Conservation (phyloP, 306 rosid species). For the Quercus parvula region DNA sequence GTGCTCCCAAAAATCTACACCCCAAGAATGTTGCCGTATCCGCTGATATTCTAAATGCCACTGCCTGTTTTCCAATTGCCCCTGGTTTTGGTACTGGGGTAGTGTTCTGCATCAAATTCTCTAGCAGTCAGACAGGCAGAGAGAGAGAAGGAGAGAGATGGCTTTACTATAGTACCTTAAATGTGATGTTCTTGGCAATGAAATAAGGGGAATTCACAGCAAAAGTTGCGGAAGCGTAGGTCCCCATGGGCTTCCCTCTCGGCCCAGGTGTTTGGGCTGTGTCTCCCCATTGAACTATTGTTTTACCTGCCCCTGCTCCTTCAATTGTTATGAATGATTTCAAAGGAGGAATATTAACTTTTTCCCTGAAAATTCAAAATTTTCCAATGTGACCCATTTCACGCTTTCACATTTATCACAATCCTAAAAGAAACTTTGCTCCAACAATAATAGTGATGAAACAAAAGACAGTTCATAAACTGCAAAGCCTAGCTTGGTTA, state of each 20-base stretch:
- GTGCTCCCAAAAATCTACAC: constrained; percentile 87
- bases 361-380: constrained; percentile 55
- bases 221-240: constrained; percentile 85
- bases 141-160: background rate
- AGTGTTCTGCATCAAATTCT: constrained; percentile 53
- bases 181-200: constrained; percentile 92
- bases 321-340: constrained; percentile 84
- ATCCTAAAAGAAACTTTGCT: background rate
- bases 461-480: constrained; percentile 12
- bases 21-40: constrained; percentile 80
- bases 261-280: constrained; percentile 82
- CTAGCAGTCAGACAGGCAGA: background rate
- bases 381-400: constrained; percentile 2
- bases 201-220: constrained; percentile 87
- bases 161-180: constrained; percentile 44
- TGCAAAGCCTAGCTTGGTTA: constrained; percentile 18
- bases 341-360: constrained; percentile 70
- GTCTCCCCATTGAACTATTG: constrained; percentile 98
- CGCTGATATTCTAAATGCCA: constrained; percentile 90
- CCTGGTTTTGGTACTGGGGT: constrained; percentile 84
- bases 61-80: constrained; percentile 85
- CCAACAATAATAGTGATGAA: background rate
- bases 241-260: constrained; percentile 73
- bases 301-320: constrained; percentile 89
- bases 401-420: background rate